Conservation (phyloP, 768 basidiomycete genomes). For the Pisolithus sp. region DNA sequence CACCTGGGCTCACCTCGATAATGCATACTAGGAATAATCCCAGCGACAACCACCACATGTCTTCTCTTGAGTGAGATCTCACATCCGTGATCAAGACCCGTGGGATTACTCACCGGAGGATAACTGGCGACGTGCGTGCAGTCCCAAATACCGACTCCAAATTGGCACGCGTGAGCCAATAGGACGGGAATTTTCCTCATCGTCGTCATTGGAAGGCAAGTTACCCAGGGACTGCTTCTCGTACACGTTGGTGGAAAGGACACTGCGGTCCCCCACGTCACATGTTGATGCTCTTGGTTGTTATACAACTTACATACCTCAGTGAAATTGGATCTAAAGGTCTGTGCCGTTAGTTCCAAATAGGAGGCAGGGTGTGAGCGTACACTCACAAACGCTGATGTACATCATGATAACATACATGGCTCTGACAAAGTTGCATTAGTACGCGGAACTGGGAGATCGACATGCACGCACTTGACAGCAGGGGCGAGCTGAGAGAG, state of each 20-base stretch:
- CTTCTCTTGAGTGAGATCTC: constrained; percentile 32
- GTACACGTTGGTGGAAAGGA: constrained; percentile 90
- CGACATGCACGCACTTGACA: constrained; percentile 56
- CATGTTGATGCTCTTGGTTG: neutral
- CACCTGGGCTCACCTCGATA: constrained; percentile 59
- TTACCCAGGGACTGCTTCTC: constrained; percentile 89
- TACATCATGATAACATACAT: constrained; percentile 94
- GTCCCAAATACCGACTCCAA: constrained; percentile 74
- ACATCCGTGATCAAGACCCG: neutral
- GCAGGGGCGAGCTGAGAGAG: constrained; percentile 77
- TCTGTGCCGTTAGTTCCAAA: constrained; percentile 2
- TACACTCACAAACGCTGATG: constrained; percentile 65
- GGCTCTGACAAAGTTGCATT: constrained; percentile 42
- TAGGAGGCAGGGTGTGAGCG: neutral
- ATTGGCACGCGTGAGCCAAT: constrained; percentile 49
- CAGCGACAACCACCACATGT: constrained; percentile 92
- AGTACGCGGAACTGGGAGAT: neutral
- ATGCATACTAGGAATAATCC: constrained; percentile 89
- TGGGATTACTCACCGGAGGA: constrained; percentile 63
- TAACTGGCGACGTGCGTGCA: constrained; percentile 83
- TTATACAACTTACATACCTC: constrained; percentile 46
- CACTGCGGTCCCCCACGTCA: constrained; percentile 35
- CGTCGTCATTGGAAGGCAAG: constrained; percentile 46
- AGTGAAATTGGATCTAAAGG: constrained; percentile 66
- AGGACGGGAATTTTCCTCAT: constrained; percentile 36